A percentile compares a stretch with the other conserved stretches of the same genome.
These are phyloP conservation scores for Teratosphaeria nubilosa DNA, from an alignment of 2,329 filamentous ascomycete genomes.

Conservation along the genomic window DNA sequence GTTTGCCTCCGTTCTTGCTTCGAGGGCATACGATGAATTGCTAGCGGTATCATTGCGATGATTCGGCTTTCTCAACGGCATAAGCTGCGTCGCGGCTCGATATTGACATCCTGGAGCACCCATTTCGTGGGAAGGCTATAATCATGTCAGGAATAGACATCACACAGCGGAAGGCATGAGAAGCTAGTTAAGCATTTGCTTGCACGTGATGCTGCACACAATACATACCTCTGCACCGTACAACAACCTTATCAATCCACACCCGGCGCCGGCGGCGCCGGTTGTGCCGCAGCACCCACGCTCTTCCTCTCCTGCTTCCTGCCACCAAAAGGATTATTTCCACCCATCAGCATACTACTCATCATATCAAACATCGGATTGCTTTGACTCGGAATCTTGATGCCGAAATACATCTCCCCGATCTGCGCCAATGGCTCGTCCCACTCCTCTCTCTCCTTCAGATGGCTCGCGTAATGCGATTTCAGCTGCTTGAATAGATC, in stretches of 20 bases:
- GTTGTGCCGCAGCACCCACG: slow-evolving; percentile 34
- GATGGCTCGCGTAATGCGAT: slow-evolving; percentile 67
- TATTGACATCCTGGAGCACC: no score
- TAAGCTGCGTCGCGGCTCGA: no score
- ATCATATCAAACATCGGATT: slow-evolving; percentile 98
- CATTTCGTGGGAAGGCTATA: no score
- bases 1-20: no score
- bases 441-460: slow-evolving; percentile 66
- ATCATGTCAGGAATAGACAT: neutral
- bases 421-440: slow-evolving; percentile 70
- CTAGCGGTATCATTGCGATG: no score
- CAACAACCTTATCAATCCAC: slow-evolving; percentile 18
- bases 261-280: slow-evolving; percentile 25
- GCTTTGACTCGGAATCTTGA: slow-evolving; percentile 75
- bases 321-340: slow-evolving; percentile 44
- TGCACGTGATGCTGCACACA: neutral
- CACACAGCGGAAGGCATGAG: neutral
- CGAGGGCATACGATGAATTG: no score
- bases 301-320: slow-evolving; percentile 36
- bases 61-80: no score
- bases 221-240: neutral
- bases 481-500: slow-evolving; percentile 75
- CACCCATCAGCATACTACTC: slow-evolving; percentile 83
- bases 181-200: neutral
- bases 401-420: slow-evolving; percentile 94